These are phyloP conservation scores for Microstegium vimineum DNA, from an alignment of 176 grass and related monocot species.

Conservation along the genomic window DNA sequence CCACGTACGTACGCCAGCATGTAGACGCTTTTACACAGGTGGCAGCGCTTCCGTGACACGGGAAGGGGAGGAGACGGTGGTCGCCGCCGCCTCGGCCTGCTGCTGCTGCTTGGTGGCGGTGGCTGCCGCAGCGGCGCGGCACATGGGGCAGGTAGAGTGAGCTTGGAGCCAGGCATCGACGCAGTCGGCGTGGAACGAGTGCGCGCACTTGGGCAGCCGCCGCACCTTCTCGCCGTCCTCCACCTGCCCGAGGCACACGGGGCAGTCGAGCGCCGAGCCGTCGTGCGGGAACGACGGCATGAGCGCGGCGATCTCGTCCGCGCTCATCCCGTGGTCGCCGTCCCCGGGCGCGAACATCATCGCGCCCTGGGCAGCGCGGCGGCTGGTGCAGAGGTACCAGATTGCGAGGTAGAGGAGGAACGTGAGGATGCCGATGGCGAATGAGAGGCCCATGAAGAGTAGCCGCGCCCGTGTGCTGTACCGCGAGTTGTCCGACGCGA, in stretches of 20 bases:
- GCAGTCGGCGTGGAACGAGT: slow-evolving; percentile 71
- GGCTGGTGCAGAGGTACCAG: slow-evolving; percentile 43
- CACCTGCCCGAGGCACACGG: slow-evolving; percentile 61
- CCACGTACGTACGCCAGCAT: background rate
- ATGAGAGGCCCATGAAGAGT: slow-evolving; percentile 65
- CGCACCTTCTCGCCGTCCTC: slow-evolving; percentile 51
- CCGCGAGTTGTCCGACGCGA: slow-evolving; percentile 36
- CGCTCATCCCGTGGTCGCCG: slow-evolving; percentile 13
- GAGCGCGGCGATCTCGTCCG: slow-evolving; percentile 43
- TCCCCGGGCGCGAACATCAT: background rate
- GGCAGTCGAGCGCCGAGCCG: slow-evolving; percentile 16
- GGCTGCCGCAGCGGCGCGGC: slow-evolving; percentile 30
- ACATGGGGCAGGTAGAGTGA: slow-evolving; percentile 62
- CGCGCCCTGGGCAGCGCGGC: background rate
- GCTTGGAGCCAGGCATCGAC: slow-evolving; percentile 60
- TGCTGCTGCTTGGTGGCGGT: slow-evolving; percentile 9
- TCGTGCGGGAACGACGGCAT: slow-evolving; percentile 23
- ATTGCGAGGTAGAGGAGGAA: slow-evolving; percentile 59
- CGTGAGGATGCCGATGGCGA: slow-evolving; percentile 66
- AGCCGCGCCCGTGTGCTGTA: slow-evolving; percentile 44
- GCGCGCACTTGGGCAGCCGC: slow-evolving; percentile 55
- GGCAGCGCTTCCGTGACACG: background rate
- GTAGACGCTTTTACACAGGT: slow-evolving; percentile 26
- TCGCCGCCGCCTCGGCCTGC: background rate
- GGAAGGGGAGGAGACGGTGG: background rate